phyloP scores from a whole-genome alignment of 192 early-diverging fungal genomes.

The Linnemannia hyalina region DNA sequence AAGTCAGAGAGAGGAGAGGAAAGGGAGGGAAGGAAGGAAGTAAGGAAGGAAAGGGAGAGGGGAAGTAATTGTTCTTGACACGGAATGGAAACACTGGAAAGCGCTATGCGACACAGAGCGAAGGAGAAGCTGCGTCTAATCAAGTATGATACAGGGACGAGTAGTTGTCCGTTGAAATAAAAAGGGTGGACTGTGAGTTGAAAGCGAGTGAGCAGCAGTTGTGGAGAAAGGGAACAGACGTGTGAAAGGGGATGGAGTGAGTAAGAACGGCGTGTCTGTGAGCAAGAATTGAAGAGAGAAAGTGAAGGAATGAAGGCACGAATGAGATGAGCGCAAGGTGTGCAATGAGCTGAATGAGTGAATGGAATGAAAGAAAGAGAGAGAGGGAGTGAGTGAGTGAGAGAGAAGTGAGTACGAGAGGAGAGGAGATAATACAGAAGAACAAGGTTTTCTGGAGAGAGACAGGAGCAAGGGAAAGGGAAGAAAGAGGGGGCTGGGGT shows the following conservation, averaged over 20 bases:
- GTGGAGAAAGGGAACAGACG: too few species aligned
- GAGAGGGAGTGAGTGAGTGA: not conserved
- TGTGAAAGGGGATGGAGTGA: not conserved
- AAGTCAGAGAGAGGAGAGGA: not conserved
- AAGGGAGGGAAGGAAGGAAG: not conserved
- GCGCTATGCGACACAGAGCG: not conserved
- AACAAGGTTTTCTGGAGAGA: not conserved
- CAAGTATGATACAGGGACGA: not conserved
- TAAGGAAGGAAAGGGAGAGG: not conserved
- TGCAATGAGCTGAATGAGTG: not conserved
- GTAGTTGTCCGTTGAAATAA: not conserved
- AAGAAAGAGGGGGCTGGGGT: not conserved
- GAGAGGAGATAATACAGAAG: not conserved
- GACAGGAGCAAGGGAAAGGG: not conserved
- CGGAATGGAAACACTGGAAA: not conserved
- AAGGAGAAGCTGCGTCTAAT: not conserved
- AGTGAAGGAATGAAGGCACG: not conserved
- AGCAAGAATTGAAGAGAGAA: not conserved
- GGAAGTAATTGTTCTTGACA: not conserved
- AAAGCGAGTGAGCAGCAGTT: not conserved
- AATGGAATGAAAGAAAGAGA: not conserved
- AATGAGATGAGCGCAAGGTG: not conserved
- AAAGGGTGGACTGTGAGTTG: not conserved
- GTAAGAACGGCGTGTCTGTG: not conserved
- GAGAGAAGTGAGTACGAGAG: not conserved